Evolutionary conservation across 2,329 filamentous ascomycete genomes (phyloP).

Genomic region (Colletotrichum sp.): DNA sequence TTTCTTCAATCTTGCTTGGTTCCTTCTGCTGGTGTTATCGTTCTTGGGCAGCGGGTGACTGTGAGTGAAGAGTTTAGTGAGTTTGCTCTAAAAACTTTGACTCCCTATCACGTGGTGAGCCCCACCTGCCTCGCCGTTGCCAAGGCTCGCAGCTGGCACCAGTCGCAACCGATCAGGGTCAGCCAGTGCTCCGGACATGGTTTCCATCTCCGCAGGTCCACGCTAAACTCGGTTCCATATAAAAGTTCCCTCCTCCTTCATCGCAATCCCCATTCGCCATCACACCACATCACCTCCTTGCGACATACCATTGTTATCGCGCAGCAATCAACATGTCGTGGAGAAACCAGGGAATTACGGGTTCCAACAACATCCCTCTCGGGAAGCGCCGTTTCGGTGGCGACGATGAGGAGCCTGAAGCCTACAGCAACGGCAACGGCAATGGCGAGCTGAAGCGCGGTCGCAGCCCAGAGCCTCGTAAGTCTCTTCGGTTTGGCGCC

Average conservation of each 20-base stretch:
- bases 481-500: constrained; percentile 31
- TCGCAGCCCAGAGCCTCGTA: constrained; percentile 86
- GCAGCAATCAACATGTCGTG: constrained; percentile 60
- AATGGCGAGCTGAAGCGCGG: constrained; percentile 78
- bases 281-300: neutral
- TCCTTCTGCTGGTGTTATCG: neutral
- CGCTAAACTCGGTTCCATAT: neutral
- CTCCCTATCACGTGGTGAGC: neutral
- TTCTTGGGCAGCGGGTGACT: neutral
- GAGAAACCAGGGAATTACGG: constrained; percentile 85
- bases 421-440: constrained; percentile 31
- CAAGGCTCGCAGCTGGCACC: neutral
- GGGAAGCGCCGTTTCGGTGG: constrained; percentile 84
- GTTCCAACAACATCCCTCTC: constrained; percentile 96
- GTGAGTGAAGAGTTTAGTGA: neutral
- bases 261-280: neutral
- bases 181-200: neutral
- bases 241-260: constrained; percentile 10
- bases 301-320: constrained; percentile 4
- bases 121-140: neutral
- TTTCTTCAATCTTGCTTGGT: neutral
- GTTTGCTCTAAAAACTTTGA: neutral
- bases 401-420: constrained; percentile 51
- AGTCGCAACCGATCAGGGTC: neutral
- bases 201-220: constrained; percentile 6